These are phyloP conservation scores for Pinus albicaulis DNA, from an alignment of 75 land plant genomes.

Conservation along the genomic window DNA sequence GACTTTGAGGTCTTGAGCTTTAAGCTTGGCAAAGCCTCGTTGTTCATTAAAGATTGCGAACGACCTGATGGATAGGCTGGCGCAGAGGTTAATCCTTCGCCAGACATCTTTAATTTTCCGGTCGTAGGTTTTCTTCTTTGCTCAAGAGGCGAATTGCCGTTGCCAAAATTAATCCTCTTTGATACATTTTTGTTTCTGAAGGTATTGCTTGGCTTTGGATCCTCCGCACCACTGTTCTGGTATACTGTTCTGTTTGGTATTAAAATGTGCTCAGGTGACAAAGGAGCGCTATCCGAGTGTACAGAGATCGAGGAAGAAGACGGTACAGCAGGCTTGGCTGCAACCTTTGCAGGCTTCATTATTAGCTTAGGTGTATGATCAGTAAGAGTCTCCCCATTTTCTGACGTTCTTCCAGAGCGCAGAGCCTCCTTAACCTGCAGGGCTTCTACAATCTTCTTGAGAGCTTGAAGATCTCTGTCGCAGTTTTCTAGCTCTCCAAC, in stretches of 20 bases:
- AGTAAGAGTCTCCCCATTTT: too few relatives aligned
- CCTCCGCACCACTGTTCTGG: background rate
- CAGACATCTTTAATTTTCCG: background rate
- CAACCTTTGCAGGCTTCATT: background rate
- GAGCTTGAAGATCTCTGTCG: constrained; percentile 5
- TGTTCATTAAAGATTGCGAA: too few relatives aligned
- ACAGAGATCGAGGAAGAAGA: background rate
- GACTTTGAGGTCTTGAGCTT: background rate
- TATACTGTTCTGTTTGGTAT: background rate
- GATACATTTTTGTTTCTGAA: background rate
- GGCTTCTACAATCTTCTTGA: background rate
- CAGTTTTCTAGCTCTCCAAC: background rate
- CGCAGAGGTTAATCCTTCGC: background rate
- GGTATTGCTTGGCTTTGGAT: background rate
- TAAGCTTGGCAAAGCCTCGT: background rate
- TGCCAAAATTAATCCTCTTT: background rate
- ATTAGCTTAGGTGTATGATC: too few relatives aligned
- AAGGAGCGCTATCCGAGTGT: background rate
- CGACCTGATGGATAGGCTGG: background rate
- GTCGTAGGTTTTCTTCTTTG: background rate
- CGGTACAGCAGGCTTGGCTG: background rate
- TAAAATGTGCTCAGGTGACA: background rate
- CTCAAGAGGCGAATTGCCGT: background rate
- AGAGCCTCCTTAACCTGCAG: background rate
- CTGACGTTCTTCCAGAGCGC: too few relatives aligned